Percentiles rank a stretch among this genome's conserved stretches.
Conservation (phyloP, 75 land plant genomes). For the Pinus albicaulis region DNA sequence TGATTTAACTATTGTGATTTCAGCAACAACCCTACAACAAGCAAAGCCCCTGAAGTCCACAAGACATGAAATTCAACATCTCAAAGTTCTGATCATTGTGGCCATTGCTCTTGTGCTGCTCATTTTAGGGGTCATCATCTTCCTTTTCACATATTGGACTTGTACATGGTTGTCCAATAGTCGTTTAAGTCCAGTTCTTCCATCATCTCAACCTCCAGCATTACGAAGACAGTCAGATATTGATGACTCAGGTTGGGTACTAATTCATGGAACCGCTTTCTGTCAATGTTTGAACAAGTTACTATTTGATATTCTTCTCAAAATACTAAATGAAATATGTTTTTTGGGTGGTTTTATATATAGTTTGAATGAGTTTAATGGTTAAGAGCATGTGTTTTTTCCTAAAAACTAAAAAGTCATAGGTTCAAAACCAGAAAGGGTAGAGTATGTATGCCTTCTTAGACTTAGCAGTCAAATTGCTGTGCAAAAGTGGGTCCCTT, state of each 20-base stretch:
- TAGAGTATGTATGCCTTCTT: no score
- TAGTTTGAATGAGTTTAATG: no score
- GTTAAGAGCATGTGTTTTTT: no score
- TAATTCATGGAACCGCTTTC: not conserved
- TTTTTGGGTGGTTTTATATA: not conserved
- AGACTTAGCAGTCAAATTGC: no score
- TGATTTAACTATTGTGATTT: not conserved
- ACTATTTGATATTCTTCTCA: not conserved
- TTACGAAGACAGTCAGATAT: not conserved
- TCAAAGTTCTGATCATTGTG: not conserved
- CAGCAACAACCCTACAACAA: slow-evolving; percentile 1
- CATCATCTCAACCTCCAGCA: slow-evolving; percentile 1
- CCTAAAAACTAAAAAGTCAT: no score
- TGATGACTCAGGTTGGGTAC: not conserved
- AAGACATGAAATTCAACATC: not conserved
- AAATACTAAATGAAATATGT: not conserved
- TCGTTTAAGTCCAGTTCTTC: not conserved
- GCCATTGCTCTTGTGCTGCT: not conserved
- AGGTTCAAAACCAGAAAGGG: no score
- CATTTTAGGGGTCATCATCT: slow-evolving; percentile 5
- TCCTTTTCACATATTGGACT: slow-evolving; percentile 7
- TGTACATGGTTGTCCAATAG: not conserved
- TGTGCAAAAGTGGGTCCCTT: no score
- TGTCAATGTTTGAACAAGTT: not conserved
- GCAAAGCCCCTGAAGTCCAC: not conserved